A percentile compares a stretch with the other conserved stretches of the same genome.
phyloP scores from a whole-genome alignment of 345 rosid genomes.

The Leavenworthia alabamica region DNA sequence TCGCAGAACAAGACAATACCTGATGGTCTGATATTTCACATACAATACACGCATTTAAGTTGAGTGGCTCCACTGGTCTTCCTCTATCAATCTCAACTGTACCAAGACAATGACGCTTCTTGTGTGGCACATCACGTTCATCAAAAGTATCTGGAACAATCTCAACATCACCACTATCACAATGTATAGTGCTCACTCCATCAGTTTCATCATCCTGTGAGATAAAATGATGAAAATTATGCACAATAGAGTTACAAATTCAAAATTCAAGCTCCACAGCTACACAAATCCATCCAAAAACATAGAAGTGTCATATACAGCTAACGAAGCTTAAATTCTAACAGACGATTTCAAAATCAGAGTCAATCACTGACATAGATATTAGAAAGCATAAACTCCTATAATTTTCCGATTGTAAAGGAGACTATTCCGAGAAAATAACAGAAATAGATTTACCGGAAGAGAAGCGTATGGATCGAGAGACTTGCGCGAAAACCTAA shows the following conservation, averaged over 20 bases:
- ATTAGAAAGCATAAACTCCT: neutral
- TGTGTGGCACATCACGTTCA: slow-evolving; percentile 8
- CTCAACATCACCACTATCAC: slow-evolving; percentile 4
- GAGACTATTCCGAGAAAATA: neutral
- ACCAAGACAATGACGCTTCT: slow-evolving; percentile 21
- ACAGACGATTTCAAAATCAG: neutral
- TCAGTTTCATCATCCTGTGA: slow-evolving; percentile 21
- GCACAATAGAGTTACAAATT: neutral
- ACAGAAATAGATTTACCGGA: slow-evolving; percentile 10
- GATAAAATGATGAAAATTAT: neutral
- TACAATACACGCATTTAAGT: slow-evolving; percentile 21
- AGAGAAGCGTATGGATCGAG: neutral
- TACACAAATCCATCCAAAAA: neutral
- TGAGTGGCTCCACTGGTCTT: neutral
- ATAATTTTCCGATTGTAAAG: neutral
- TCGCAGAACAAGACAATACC: slow-evolving; percentile 9
- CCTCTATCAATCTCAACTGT: neutral
- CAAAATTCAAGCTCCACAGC: neutral
- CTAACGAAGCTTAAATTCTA: neutral
- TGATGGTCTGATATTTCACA: slow-evolving; percentile 2
- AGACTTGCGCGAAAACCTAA: slow-evolving; percentile 5
- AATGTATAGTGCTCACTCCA: neutral
- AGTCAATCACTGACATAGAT: neutral
- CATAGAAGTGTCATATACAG: neutral
- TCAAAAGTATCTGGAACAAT: slow-evolving; percentile 8